phyloP scores from a whole-genome alignment of 164 flowering plant genomes.

The Hamamelis virginiana region DNA sequence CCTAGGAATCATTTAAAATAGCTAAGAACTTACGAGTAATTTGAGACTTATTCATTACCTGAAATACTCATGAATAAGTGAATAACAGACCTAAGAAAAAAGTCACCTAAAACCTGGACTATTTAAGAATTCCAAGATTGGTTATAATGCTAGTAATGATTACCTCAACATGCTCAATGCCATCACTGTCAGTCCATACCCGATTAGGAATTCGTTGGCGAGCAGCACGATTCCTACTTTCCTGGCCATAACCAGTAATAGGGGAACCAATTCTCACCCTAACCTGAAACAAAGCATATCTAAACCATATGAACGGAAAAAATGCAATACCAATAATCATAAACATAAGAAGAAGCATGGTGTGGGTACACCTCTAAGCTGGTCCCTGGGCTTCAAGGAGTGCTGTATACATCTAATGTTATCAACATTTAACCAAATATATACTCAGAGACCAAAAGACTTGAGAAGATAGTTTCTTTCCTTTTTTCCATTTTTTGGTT shows the following conservation, averaged over 20 bases:
- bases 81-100: no score
- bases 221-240: slow-evolving; percentile 91
- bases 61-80: no score
- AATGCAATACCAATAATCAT: neutral
- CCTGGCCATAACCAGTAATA: slow-evolving; percentile 92
- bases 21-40: no score
- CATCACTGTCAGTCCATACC: slow-evolving; percentile 84
- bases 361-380: neutral
- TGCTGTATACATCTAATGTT: neutral
- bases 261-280: slow-evolving; percentile 88
- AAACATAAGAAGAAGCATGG: neutral
- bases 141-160: neutral
- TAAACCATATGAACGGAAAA: slow-evolving; percentile 6
- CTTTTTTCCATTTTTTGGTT: no score
- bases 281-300: slow-evolving; percentile 48
- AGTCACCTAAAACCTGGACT: no score
- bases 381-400: neutral
- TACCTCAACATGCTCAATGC: slow-evolving; percentile 85
- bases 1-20: no score
- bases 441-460: no score
- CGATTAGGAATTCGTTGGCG: slow-evolving; percentile 84
- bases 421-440: neutral
- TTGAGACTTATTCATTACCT: no score
- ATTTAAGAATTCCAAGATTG: neutral
- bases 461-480: no score